Conservation (phyloP, 192 early-diverging fungal genomes). For the Gaertneriomyces semiglobifer region DNA sequence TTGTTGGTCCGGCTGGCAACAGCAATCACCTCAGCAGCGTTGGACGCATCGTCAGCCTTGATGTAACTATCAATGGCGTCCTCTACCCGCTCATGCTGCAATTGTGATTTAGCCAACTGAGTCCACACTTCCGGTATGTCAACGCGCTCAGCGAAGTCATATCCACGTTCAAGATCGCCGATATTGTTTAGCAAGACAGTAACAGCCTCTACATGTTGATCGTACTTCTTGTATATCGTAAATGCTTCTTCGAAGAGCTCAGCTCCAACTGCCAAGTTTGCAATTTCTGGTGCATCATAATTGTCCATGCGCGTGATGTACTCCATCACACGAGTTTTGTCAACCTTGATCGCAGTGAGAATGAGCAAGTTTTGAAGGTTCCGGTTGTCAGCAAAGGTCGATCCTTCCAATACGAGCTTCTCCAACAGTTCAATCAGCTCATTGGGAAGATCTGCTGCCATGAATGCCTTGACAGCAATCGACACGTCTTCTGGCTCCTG, state of each 20-base stretch:
- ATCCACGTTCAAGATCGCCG: constrained; percentile 88
- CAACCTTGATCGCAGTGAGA: constrained; percentile 88
- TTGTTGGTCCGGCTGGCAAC: constrained; percentile 79
- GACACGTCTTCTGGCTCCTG: constrained; percentile 98
- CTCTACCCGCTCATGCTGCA: constrained; percentile 83
- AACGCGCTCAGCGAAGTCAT: constrained; percentile 91
- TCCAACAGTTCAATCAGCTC: constrained; percentile 97
- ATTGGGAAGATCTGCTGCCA: constrained; percentile 91
- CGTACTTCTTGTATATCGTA: constrained; percentile 91
- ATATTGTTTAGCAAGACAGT: constrained; percentile 91
- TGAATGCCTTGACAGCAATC: constrained; percentile 95
- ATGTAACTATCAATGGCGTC: constrained; percentile 98
- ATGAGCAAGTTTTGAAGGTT: constrained; percentile 98
- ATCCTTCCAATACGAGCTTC: constrained; percentile 90
- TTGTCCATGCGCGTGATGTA: constrained; percentile 93
- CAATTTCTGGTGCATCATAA: constrained; percentile 97
- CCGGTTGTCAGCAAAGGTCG: constrained; percentile 91
- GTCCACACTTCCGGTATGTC: constrained; percentile 95
- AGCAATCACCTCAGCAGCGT: constrained; percentile 85
- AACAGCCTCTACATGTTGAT: constrained; percentile 83
- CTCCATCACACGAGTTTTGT: constrained; percentile 83
- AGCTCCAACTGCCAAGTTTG: constrained; percentile 86
- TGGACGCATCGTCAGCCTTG: constrained; percentile 86
- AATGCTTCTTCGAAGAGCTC: constrained; percentile 96
- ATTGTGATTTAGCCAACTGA: constrained; percentile 90